Conservation (phyloP, 176 grass and related monocot genomes). For the Oryza glumipatula region DNA sequence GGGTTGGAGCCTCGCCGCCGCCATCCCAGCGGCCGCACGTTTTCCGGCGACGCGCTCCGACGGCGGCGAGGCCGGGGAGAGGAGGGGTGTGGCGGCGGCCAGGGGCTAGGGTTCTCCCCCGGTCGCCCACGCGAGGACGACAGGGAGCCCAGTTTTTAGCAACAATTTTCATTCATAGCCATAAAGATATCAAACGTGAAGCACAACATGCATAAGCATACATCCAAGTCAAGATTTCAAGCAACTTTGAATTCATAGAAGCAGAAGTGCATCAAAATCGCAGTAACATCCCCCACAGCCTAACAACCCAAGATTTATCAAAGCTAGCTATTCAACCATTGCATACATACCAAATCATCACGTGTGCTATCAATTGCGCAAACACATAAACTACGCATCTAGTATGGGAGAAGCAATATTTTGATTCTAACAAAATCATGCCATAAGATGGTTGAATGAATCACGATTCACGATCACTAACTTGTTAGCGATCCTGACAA, state of each 20-base stretch:
- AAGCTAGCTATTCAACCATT: background rate
- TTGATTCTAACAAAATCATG: background rate
- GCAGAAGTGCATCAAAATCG: background rate
- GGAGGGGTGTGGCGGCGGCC: no score
- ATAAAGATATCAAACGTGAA: background rate
- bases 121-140: no score
- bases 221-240: background rate
- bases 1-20: no score
- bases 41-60: no score
- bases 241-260: background rate
- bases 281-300: background rate
- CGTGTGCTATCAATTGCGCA: background rate
- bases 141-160: no score
- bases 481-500: constrained; percentile 99
- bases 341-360: background rate
- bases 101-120: no score
- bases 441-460: background rate
- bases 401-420: background rate
- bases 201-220: background rate
- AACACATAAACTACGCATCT: background rate
- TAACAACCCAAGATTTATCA: background rate
- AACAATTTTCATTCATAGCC: background rate
- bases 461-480: constrained; percentile 55
- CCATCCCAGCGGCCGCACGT: no score
- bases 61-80: no score